phyloP scores from a whole-genome alignment of 1,284 basidiomycete species.

The Neolentinus lepideus region DNA sequence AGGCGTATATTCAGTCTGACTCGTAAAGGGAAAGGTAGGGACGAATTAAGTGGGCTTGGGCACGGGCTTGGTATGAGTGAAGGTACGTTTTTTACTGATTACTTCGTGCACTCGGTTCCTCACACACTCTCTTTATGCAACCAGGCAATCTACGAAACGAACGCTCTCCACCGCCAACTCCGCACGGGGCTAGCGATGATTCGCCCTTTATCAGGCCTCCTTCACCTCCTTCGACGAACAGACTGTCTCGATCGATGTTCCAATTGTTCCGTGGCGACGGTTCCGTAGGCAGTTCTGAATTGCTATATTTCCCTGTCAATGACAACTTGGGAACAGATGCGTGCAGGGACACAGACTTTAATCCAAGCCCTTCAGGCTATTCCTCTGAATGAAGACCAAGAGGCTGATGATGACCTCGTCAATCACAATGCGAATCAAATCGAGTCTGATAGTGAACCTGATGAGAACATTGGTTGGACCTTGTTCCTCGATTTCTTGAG shows the following conservation, averaged over 20 bases:
- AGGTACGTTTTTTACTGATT: constrained; percentile 15
- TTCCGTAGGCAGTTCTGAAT: constrained; percentile 42
- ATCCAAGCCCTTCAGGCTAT: constrained; percentile 80
- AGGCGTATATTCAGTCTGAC: constrained; percentile 50
- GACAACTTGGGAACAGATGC: constrained; percentile 40
- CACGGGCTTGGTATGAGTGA: constrained; percentile 11
- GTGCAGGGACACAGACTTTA: constrained; percentile 75
- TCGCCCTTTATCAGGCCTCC: constrained; percentile 73
- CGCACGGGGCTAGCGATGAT: constrained; percentile 35
- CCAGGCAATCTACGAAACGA: background rate
- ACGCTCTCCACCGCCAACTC: background rate
- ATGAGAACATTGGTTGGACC: constrained; percentile 34
- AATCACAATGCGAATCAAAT: constrained; percentile 32
- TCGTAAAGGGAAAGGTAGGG: constrained; percentile 44
- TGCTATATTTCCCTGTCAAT: constrained; percentile 11
- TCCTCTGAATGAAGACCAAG: constrained; percentile 63
- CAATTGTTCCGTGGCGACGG: constrained; percentile 54
- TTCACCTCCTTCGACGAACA: constrained; percentile 46
- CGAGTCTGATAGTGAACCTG: constrained; percentile 57
- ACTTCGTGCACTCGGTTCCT: background rate
- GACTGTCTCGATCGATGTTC: constrained; percentile 27
- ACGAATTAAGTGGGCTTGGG: constrained; percentile 21
- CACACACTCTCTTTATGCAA: background rate
- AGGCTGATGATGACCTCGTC: constrained; percentile 58
- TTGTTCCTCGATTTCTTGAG: constrained; percentile 4